phyloP scores from a whole-genome alignment of 2,329 filamentous ascomycete species.

The Chrysoporthe cubensis region DNA sequence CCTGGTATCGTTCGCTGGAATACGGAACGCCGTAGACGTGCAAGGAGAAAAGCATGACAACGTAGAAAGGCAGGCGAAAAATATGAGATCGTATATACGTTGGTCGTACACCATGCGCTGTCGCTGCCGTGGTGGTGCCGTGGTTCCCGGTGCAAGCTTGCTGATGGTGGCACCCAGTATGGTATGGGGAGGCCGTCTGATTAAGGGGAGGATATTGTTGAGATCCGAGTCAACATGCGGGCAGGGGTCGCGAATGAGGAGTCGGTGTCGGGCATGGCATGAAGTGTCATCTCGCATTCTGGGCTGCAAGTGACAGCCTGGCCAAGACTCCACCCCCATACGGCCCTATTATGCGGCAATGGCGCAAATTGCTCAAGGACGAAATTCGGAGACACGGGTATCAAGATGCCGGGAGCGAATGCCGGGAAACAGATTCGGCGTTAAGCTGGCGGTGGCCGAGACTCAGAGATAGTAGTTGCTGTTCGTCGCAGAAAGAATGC shows the following conservation, averaged over 20 bases:
- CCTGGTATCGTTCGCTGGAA: background rate
- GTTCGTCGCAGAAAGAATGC: background rate
- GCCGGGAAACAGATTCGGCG: too few species aligned
- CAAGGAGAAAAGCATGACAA: background rate
- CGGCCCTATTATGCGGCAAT: too few species aligned
- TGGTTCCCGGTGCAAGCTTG: background rate
- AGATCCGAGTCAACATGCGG: background rate
- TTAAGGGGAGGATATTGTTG: background rate
- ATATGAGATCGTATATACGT: background rate
- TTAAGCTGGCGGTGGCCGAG: too few species aligned
- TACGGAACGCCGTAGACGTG: background rate
- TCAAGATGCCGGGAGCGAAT: too few species aligned
- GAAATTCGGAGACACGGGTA: too few species aligned
- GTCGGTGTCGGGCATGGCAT: too few species aligned
- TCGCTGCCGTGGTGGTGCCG: background rate
- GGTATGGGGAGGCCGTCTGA: background rate
- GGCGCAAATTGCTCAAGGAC: too few species aligned
- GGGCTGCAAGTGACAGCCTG: too few species aligned
- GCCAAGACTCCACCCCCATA: too few species aligned
- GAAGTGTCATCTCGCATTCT: too few species aligned
- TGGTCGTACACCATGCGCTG: background rate
- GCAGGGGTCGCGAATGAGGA: background rate
- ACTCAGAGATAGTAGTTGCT: background rate
- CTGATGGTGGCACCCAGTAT: background rate
- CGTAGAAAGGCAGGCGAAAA: background rate